These are phyloP conservation scores for Apiospora pterosperma DNA, from an alignment of 2,329 filamentous ascomycete genomes.

Conservation along the genomic window DNA sequence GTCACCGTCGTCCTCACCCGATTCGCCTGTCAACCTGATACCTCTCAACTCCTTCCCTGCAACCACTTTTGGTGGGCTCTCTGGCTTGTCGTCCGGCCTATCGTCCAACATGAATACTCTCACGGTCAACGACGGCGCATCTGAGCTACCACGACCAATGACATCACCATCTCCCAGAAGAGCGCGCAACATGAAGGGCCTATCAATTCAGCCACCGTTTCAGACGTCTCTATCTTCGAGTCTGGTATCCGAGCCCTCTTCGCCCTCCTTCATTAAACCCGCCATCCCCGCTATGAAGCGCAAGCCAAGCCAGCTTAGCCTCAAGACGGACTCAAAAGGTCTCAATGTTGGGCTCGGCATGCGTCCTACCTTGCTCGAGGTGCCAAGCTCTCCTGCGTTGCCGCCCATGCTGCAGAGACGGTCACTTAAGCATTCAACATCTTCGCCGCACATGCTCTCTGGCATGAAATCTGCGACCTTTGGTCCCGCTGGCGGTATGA, in stretches of 20 bases:
- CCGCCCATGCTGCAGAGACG: constrained; percentile 59
- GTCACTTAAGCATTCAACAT: constrained; percentile 64
- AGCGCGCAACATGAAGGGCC: constrained; percentile 73
- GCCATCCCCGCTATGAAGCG: constrained; percentile 67
- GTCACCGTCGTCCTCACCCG: constrained; percentile 87
- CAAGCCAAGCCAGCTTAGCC: constrained; percentile 73
- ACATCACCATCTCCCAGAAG: constrained; percentile 68
- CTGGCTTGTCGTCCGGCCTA: constrained; percentile 10
- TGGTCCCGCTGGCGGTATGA: constrained; percentile 61
- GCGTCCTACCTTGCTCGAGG: constrained; percentile 46
- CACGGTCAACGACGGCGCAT: constrained; percentile 37
- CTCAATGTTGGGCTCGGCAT: constrained; percentile 21
- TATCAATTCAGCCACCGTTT: constrained; percentile 70
- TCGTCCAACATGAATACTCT: constrained; percentile 43
- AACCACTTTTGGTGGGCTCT: constrained; percentile 50
- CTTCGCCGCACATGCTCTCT: constrained; percentile 64
- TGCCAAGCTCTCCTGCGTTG: constrained; percentile 43
- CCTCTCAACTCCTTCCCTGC: constrained; percentile 67
- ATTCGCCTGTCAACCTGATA: constrained; percentile 76
- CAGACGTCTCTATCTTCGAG: constrained; percentile 42
- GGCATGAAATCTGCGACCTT: constrained; percentile 57
- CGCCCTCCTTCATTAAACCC: constrained; percentile 78
- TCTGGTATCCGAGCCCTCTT: constrained; percentile 63
- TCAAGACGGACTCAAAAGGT: constrained; percentile 65
- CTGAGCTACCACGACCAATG: constrained; percentile 53